Conservation (phyloP, 2,329 filamentous ascomycete species). For the Penicillium sp. region DNA sequence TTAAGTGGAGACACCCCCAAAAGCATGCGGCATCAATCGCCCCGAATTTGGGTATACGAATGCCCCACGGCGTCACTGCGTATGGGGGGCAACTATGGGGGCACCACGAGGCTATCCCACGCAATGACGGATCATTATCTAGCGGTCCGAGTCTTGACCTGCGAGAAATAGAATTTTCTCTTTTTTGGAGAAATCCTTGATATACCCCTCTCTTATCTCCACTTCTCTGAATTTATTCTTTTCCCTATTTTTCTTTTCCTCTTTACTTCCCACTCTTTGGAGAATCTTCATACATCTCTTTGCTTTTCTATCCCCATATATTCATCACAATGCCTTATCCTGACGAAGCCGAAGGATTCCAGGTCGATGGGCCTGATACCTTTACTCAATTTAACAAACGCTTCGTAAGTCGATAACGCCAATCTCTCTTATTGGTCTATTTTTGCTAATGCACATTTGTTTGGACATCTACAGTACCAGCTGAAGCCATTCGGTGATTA, state of each 20-base stretch:
- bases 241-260: not conserved
- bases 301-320: slow-evolving; percentile 11
- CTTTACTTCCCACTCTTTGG: not conserved
- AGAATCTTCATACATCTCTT: not conserved
- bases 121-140: not conserved
- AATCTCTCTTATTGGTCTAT: not conserved
- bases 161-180: not conserved
- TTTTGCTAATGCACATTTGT: not conserved
- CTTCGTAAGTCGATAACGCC: slow-evolving; percentile 47
- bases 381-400: slow-evolving; percentile 61
- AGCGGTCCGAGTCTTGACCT: not conserved
- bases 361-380: slow-evolving; percentile 67
- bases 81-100: too few species aligned
- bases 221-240: not conserved
- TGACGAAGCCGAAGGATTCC: slow-evolving; percentile 52
- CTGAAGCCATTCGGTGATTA: slow-evolving; percentile 85
- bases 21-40: slow-evolving; percentile 2
- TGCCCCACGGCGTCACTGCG: slow-evolving; percentile 11
- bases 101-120: not conserved
- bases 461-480: slow-evolving; percentile 61
- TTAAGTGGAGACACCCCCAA: slow-evolving; percentile 4
- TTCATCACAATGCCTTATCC: slow-evolving; percentile 47
- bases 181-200: not conserved
- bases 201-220: not conserved
- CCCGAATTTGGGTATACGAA: not conserved